phyloP scores from a whole-genome alignment of 2,329 filamentous ascomycete genomes.

The Ceratocystiopsis sp. region DNA sequence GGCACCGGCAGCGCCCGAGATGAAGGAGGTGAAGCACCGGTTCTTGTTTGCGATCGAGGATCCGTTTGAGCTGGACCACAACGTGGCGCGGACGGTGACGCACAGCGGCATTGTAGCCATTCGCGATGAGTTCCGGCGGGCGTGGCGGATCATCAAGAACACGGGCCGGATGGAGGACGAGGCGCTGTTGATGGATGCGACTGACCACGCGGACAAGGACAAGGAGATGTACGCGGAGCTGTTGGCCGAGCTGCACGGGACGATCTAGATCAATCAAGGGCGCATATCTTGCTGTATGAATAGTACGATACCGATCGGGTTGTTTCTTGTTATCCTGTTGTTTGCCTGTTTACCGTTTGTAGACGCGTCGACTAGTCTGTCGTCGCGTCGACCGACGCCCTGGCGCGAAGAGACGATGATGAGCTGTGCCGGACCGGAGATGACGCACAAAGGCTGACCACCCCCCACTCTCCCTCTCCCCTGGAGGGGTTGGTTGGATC shows the following conservation, averaged over 20 bases:
- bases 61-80: slow-evolving; percentile 77
- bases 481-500: no score
- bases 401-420: no score
- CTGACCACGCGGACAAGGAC: slow-evolving; percentile 13
- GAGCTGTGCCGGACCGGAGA: no score
- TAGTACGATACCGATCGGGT: no score
- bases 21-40: slow-evolving; percentile 58
- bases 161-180: slow-evolving; percentile 28
- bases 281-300: no score
- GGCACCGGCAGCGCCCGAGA: slow-evolving; percentile 19
- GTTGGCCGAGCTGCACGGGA: slow-evolving; percentile 24
- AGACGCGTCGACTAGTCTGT: no score
- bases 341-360: no score
- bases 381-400: no score
- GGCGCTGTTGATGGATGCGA: slow-evolving; percentile 34
- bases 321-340: background rate
- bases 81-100: slow-evolving; percentile 73
- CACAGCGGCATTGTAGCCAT: slow-evolving; percentile 69
- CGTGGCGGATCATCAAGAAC: slow-evolving; percentile 51
- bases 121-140: slow-evolving; percentile 67
- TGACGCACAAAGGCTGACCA: no score
- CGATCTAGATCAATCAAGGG: background rate
- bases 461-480: no score
- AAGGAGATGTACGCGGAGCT: slow-evolving; percentile 20
- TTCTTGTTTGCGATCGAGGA: slow-evolving; percentile 86